Evolutionary conservation across 2,329 filamentous ascomycete genomes (phyloP), one percentile per base, ranked within the genome.

Genomic region (Phialocephala sp.): DNA sequence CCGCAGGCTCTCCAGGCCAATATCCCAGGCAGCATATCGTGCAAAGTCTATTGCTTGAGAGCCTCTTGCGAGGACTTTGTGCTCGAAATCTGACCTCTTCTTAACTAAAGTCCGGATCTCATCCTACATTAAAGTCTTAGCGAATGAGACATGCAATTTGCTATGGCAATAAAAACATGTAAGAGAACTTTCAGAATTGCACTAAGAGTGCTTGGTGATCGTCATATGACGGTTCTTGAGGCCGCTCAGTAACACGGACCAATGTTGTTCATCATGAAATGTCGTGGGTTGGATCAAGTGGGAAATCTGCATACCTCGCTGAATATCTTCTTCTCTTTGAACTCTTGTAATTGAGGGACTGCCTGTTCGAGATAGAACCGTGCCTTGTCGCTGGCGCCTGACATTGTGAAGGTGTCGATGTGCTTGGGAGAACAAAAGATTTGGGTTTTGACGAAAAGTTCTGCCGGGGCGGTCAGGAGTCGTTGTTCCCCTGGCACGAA

Each of bases 161-260:
- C 11, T 22, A 50, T 12, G 6, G 24, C 3, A 22, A 14, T 27
- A 11, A 11, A 27, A 24, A 1, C 11, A 22, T 8, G 9, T 22
- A 27, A 20, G 11, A 2, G 2, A 50, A 24, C 4, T 69, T 68
- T 93, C 91, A 94, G 91, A 92, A 85, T 79, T 91, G 90, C 91
- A 90, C 86, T 32, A 6, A 83, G 76, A 85, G 84, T 86, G 86
- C 89, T 88, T 89, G 86, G 85, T 80, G 81, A 84, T 91, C 91
- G 86, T 92, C 92, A 91, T 86, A 79, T 83, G 81, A 88, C 89
- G 90, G 91, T 91, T 94, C 91, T 94, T 94, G 91, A 93, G 86
- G 87, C 90, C 89, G 89, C 90, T 94, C 91, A 87, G 92, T 89
- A 94, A 95, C 91, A 94, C 91, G 91, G 92, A 94, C 92, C 91